Evolutionary conservation across 1,284 basidiomycete species (phyloP).

Genomic region (Pholiota adiposa): DNA sequence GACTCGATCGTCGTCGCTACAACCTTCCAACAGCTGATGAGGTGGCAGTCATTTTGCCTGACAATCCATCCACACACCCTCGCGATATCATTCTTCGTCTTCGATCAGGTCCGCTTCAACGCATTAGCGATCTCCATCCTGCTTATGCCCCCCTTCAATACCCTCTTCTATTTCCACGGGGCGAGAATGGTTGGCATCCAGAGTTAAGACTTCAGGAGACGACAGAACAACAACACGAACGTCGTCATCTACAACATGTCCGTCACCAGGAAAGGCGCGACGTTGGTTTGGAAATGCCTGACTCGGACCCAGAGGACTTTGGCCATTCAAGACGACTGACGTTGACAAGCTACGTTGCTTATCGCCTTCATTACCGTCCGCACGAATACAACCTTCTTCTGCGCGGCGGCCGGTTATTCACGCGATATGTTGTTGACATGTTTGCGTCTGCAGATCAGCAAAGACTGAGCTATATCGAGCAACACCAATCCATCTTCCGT

Average conservation of each 20-base stretch:
- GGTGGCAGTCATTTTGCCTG: constrained; percentile 19
- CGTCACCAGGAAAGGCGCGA: constrained; percentile 1
- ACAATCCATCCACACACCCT: not conserved
- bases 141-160: constrained; percentile 26
- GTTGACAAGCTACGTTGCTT: constrained; percentile 34
- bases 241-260: not conserved
- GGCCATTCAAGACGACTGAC: constrained; percentile 29
- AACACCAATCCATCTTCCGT: constrained; percentile 42
- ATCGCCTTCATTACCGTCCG: constrained; percentile 32
- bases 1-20: constrained; percentile 33
- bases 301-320: constrained; percentile 7
- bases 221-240: not conserved
- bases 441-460: constrained; percentile 38
- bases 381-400: constrained; percentile 36
- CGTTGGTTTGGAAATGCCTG: not conserved
- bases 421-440: constrained; percentile 42
- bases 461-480: constrained; percentile 29
- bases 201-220: constrained; percentile 25
- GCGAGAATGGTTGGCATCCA: constrained; percentile 43
- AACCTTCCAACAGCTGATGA: constrained; percentile 44
- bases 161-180: constrained; percentile 20
- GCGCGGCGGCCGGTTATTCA: constrained; percentile 41
- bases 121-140: constrained; percentile 22
- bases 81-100: constrained; percentile 17
- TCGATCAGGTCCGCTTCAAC: constrained; percentile 6